These are phyloP conservation scores for Zygosaccharomyces rouxii DNA, from an alignment of 805 yeast genomes.

Conservation along the genomic window DNA sequence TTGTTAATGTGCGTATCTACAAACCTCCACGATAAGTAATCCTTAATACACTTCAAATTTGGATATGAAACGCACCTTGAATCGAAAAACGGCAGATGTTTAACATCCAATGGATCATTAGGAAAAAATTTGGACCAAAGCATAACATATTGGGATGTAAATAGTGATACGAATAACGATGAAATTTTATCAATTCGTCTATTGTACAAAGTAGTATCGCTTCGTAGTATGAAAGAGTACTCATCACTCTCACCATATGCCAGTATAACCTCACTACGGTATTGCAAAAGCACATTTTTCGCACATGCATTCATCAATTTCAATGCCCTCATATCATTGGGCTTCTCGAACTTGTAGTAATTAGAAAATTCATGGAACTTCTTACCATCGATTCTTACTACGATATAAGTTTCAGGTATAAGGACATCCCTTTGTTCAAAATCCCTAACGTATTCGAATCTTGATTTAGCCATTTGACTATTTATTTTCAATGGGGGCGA, in stretches of 20 bases:
- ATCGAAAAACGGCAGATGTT: conserved; percentile 80
- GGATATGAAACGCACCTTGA: conserved; percentile 90
- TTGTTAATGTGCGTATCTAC: conserved; percentile 96
- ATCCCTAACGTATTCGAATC: conserved; percentile 78
- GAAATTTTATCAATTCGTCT: conserved; percentile 76
- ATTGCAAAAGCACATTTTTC: conserved; percentile 50
- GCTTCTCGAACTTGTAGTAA: conserved; percentile 72
- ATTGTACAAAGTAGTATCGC: conserved; percentile 66
- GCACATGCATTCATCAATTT: conserved; percentile 82
- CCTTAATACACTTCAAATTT: conserved; percentile 52
- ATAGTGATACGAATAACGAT: conserved; percentile 75
- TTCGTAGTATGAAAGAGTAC: conserved; percentile 72
- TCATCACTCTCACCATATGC: conserved; percentile 97
- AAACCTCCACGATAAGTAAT: conserved; percentile 91
- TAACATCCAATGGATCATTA: conserved; percentile 42
- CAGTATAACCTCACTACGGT: conserved; percentile 64
- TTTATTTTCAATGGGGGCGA: not conserved
- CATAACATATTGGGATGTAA: conserved; percentile 68
- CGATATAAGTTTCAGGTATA: conserved; percentile 75
- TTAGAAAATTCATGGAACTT: conserved; percentile 86
- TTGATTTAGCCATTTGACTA: conserved; percentile 67
- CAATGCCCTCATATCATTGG: conserved; percentile 78
- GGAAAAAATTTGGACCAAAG: conserved; percentile 64
- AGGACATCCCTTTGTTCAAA: conserved; percentile 73
- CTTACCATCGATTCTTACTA: conserved; percentile 86